phyloP scores from a whole-genome alignment of 495 filamentous ascomycete genomes.

The Chaetomium cochliodes region DNA sequence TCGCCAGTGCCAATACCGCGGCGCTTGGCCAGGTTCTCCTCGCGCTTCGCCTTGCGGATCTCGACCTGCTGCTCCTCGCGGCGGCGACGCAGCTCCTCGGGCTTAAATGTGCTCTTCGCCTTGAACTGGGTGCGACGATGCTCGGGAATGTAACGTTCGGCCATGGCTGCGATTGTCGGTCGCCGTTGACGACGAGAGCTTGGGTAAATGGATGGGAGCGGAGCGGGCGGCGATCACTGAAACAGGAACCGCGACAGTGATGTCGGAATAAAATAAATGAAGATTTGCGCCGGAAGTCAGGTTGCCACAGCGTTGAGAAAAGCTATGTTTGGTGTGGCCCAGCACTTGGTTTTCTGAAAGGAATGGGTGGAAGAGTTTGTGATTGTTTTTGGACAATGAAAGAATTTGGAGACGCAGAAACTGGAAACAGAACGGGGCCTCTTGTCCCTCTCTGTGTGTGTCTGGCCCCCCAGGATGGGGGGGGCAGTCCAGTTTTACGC shows the following conservation, averaged over 20 bases:
- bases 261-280: not conserved
- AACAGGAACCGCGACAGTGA: not conserved
- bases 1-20: conserved; percentile 80
- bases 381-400: conserved; percentile 41
- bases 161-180: conserved; percentile 63
- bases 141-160: conserved; percentile 98
- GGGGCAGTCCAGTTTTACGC: not conserved
- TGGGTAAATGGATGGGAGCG: conserved; percentile 35
- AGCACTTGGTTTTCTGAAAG: conserved; percentile 52
- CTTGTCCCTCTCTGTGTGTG: conserved; percentile 15
- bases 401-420: conserved; percentile 39
- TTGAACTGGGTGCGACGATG: conserved; percentile 99
- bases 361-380: conserved; percentile 54
- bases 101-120: conserved; percentile 97
- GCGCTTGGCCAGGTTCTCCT: conserved; percentile 97
- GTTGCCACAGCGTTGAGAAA: conserved; percentile 17
- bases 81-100: conserved; percentile 95
- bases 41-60: conserved; percentile 95
- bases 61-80: conserved; percentile 99
- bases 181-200: conserved; percentile 29
- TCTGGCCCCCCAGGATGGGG: not conserved
- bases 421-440: conserved; percentile 34
- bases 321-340: conserved; percentile 45
- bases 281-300: not conserved
- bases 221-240: conserved; percentile 6